Evolutionary conservation across 2,329 filamentous ascomycete species (phyloP), one percentile per base, ranked within the genome.

Genomic region (Fusarium citri): DNA sequence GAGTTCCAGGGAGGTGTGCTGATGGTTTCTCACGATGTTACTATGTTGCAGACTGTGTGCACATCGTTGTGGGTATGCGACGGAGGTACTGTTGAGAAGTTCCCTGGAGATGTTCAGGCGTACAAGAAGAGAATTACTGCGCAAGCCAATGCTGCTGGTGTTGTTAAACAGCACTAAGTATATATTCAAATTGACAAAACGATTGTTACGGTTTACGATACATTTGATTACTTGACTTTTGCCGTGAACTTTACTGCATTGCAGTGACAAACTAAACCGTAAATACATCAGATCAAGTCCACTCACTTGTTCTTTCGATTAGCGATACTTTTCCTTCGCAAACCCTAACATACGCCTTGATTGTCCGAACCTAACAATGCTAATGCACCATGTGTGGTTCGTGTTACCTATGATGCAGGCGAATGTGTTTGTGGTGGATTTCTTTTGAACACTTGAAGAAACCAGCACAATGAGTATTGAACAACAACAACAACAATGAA

Each of bases 11-110:
- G 96, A 66, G 96, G 96, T 79, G 94, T 99, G 59, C 84, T 99
- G 76, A 98, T 99, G 94, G 96, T 99, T 60, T 97, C 93, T 77
- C 96, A 99, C 91, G 96, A 99, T 79, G 96, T 99, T 56, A 98
- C 96, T 2, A 98, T 99, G 94, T 81, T 99, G 80, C 94, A 97
- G 84, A 97, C 92, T 55, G 96, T 99, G 40, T 99, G 96, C 82
- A 96, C 86, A 53, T 96, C 91, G 78, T 83, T 99, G 77, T 99
- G 96, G 96, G 95, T 99, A 68, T 99, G 96, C 78, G 96, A 99
- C 79, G 86, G 91, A 63, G 96, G 96, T 12, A 96, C 91, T 3
- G 94, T 99, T 22, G 94, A 97, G 87, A 94, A 98, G 83, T 99
- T 99, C 83, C 90, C 92, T 66, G 96, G 96, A 34, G 94, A 97